Evolutionary conservation across 2,329 filamentous ascomycete species (phyloP), one percentile per base, ranked within the genome.

Genomic region (Fusarium albidum): DNA sequence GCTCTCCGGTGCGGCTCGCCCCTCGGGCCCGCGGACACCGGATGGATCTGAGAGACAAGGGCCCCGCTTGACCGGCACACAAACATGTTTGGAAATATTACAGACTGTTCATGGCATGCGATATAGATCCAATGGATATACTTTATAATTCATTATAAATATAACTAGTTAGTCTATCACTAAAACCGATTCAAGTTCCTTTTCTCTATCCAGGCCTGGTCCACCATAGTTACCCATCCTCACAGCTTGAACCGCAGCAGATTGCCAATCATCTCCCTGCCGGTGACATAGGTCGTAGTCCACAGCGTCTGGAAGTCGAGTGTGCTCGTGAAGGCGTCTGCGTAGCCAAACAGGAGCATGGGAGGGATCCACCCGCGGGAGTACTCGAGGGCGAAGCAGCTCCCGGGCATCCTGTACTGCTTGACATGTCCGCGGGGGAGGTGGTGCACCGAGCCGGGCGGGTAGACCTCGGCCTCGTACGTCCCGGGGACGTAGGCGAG

Each of bases 321-420:
- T 5, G 92, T 96, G 74, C 88, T 92, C 48, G 81, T 85, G 53
- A 96, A 81, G 39, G 84, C 86, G 74, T 96, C 92, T 59, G 91
- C 90, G 72, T 89, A 94, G 55, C 92, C 92, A 73, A 96, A 96
- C 73, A 90, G 89, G 44, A 96, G 79, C 92, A 96, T 96, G 52
- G 90, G 90, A 39, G 92, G 92, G 73, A 96, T 96, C 91, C 91
- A 96, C 59, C 92, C 92, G 63, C 88, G 81, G 39, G 90, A 90
- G 74, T 93, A 91, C 80, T 94, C 91, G 65, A 95, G 81, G 46
- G 91, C 91, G 75, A 92, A 93, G 79, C 89, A 92, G 54, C 77
- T 79, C 52, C 83, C 82, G 57, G 89, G 85, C 88, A 93, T 92
- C 77, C 84, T 86, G 77, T 94, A 94, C 82, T 95, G 91, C 82